Conservation (phyloP, 129 eudicot genomes). For the Escallonia herrerae region DNA sequence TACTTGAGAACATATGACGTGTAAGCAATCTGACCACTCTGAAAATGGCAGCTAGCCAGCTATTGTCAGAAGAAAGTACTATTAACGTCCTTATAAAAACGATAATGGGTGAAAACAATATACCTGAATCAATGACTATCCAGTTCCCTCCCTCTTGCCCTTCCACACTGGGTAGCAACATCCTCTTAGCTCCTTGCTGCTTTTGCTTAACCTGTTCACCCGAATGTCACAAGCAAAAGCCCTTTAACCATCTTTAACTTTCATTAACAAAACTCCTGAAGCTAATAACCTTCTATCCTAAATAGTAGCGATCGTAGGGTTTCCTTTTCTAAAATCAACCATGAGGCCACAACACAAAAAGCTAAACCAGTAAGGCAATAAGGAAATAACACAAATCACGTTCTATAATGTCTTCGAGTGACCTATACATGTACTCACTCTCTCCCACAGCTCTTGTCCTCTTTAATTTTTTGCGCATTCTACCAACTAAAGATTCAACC, state of each 20-base stretch:
- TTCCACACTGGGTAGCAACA: conserved; percentile 76
- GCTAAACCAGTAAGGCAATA: not conserved
- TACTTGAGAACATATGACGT: too few species aligned
- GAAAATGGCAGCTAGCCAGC: too few species aligned
- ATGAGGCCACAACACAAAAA: not conserved
- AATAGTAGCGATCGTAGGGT: not conserved
- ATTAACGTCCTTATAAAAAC: not conserved
- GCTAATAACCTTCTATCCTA: not conserved
- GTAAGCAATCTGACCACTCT: too few species aligned
- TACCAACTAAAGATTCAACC: too few species aligned
- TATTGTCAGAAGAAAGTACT: too few species aligned
- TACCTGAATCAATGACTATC: conserved; percentile 92
- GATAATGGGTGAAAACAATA: not conserved
- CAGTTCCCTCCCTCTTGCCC: conserved; percentile 84
- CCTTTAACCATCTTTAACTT: not conserved
- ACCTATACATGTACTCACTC: too few species aligned
- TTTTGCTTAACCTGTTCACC: conserved; percentile 74
- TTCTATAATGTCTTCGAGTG: too few species aligned
- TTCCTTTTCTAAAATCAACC: not conserved
- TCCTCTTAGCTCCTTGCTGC: conserved; percentile 63
- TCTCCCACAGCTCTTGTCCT: too few species aligned
- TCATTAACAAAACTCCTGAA: not conserved
- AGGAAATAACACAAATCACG: not conserved
- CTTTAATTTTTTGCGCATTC: too few species aligned
- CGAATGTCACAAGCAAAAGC: conserved; percentile 6